Evolutionary conservation across 805 yeast species (phyloP).

Genomic region (Sugiyamaella floridensis): DNA sequence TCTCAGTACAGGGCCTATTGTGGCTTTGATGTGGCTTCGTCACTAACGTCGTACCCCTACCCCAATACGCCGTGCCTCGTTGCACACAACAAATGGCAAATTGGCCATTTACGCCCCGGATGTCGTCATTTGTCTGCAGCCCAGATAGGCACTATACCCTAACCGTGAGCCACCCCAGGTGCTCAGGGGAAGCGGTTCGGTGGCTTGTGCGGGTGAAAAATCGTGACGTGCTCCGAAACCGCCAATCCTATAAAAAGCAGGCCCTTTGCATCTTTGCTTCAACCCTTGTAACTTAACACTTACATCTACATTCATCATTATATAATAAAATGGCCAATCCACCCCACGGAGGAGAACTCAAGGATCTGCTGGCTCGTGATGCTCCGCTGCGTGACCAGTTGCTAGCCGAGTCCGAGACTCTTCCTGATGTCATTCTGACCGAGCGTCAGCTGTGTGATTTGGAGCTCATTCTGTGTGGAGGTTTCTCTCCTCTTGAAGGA

Average conservation of each 20-base stretch:
- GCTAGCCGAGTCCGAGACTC: conserved; percentile 48
- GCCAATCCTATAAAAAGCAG: not conserved
- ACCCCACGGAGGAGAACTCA: conserved; percentile 89
- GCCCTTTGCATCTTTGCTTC: not conserved
- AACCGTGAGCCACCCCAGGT: not conserved
- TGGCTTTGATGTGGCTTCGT: not conserved
- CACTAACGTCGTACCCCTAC: not conserved
- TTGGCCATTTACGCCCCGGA: not conserved
- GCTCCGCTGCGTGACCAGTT: conserved; percentile 50
- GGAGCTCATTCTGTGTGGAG: conserved; percentile 88
- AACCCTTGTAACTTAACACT: not conserved
- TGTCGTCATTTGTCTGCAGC: not conserved
- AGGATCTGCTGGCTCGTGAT: conserved; percentile 83
- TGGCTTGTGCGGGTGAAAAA: not conserved
- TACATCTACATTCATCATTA: not conserved
- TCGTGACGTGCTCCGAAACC: not conserved
- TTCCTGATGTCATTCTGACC: conserved; percentile 47
- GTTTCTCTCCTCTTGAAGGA: conserved; percentile 81
- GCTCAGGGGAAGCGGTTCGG: not conserved
- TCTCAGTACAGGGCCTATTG: not conserved
- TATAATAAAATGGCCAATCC: conserved; percentile 35
- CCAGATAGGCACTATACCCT: not conserved
- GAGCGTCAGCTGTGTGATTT: conserved; percentile 90
- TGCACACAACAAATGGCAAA: not conserved
- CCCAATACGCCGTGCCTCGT: not conserved